Base-by-base conservation (phyloP, 305 asterid species). In the Fraxinus platypoda region DNA sequence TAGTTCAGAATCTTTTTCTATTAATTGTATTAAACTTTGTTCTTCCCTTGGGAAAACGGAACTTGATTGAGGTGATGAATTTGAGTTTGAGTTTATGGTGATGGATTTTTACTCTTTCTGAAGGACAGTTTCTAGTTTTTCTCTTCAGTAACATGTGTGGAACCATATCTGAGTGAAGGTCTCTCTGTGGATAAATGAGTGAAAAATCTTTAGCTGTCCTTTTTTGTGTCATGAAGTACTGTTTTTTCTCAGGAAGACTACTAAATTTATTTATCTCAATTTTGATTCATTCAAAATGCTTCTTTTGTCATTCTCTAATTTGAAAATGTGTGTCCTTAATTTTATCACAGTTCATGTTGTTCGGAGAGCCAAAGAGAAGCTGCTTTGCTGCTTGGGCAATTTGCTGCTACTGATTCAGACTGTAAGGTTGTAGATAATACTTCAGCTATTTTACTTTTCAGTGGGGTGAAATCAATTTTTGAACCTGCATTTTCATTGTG, bases 291-390 rank as follows among this genome's bases (percentile, higher is more conserved):
- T 34, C 38, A 5, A 26, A 6, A 46, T 81, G n/a, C 34, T 78
- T 59, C 54, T 71, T 82, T 73, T 76, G 49, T 37, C 46, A 30
- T 12, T 74, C 78, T 46, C 72, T 77, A 41, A 76, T 46, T 71
- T 80, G 82, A 80, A 23, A 38, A 80, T 25, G 77, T 78, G 78
- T 62, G 64, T 81, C 84, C 41, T 62, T 76, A 77, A 81, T 82
- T 59, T 73, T 35, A 19, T 66, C 8, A 81, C 94, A 97, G 99
- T 87, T 97, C 99, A 66, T 90, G 94, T 85, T 97, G 99, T 88
- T 87, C 97, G 15, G 99, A 97, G 91, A 97, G 99, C 91, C 98
- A 94, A 89, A 90, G 99, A 84, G 99, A 97, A 90, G 98, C 98
- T 88, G 99, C 99, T 86, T 89, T 97, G 88, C 92, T 97, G 74